Percentiles rank a stretch among this genome's conserved stretches.
These are phyloP conservation scores for Basipetospora chlamydospora DNA, from an alignment of 2,329 filamentous ascomycete species.

Conservation along the genomic window DNA sequence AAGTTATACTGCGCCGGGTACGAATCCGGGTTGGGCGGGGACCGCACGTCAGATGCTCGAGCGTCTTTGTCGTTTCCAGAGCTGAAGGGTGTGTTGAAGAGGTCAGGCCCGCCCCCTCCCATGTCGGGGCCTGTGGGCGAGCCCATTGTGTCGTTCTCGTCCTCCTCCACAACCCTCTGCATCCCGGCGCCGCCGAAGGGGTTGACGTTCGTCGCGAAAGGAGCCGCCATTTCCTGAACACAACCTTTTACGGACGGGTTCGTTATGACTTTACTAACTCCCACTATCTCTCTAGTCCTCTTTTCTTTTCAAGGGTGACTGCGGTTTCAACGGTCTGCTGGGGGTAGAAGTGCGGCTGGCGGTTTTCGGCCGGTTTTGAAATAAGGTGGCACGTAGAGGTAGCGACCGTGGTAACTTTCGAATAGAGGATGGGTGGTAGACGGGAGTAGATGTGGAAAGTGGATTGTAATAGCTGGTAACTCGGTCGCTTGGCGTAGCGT, in stretches of 20 bases:
- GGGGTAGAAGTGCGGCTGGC: too few species aligned
- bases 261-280: too few species aligned
- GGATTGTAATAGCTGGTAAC: too few species aligned
- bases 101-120: slow-evolving; percentile 24
- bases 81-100: slow-evolving; percentile 38
- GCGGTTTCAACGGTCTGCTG: too few species aligned
- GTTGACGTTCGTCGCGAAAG: slow-evolving; percentile 52
- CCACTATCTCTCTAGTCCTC: too few species aligned
- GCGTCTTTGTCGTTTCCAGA: slow-evolving; percentile 32
- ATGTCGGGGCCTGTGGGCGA: slow-evolving; percentile 58
- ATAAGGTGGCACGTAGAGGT: neutral
- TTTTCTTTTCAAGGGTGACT: too few species aligned
- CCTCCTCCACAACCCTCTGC: slow-evolving; percentile 60
- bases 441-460: neutral
- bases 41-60: slow-evolving; percentile 29
- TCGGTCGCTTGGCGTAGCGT: too few species aligned
- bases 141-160: slow-evolving; percentile 61
- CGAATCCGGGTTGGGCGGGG: slow-evolving; percentile 44
- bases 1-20: slow-evolving; percentile 92
- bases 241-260: too few species aligned
- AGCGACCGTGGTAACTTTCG: neutral
- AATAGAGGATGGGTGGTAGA: neutral
- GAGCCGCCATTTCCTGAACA: slow-evolving; percentile 42
- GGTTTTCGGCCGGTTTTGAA: neutral
- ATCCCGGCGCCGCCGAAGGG: slow-evolving; percentile 47